Evolutionary conservation across 441 rosid species (phyloP), one percentile per base, ranked within the genome.

Genomic region (Erodium chrysanthum): DNA sequence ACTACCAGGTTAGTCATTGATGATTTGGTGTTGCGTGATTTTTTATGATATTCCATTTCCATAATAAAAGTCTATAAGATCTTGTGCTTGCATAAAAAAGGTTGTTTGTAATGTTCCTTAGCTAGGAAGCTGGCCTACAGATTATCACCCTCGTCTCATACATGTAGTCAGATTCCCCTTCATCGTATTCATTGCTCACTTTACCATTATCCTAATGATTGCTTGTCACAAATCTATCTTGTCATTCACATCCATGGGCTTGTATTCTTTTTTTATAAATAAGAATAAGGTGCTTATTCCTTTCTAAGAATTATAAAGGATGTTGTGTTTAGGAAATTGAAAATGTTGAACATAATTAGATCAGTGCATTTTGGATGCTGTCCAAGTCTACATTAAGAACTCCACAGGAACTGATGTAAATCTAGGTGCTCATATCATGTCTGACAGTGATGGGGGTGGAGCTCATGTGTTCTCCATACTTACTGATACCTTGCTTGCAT

Each of bases 1-100:
- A 84, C 77, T 95, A 88, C 77, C 85, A 83, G 93, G 99, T 94
- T 63, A 73, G 29, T 73, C 63, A 37, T n/a, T 15, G 56, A 46
- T 46, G 52, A 48, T 48, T 61, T 46, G 22, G 60, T 66, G 33
- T 66, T 66, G 60, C 61, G 2, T 33, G 21, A 17, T 58, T 15
- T 56, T 17, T 33, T 27, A 29, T 9, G 12, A 62, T 56, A 56
- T 56, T 9, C 21, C 17, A 20, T 18, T 40, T 0, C 6, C 48
- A 8, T 42, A 3, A 8, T 54, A 31, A 0, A 14, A 35, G 50
- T 54, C 37, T 40, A 54, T 27, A 67, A 31, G 21, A 61, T 25
- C 22, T 8, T 58, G 54, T 29, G 4, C 15, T 66, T 62, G 44
- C 7, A 27, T 61, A 4, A 17, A 10, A 6, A 25, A 42, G 54